Evolutionary conservation across 345 rosid species (phyloP).

Genomic region (Gossypium herbaceum): DNA sequence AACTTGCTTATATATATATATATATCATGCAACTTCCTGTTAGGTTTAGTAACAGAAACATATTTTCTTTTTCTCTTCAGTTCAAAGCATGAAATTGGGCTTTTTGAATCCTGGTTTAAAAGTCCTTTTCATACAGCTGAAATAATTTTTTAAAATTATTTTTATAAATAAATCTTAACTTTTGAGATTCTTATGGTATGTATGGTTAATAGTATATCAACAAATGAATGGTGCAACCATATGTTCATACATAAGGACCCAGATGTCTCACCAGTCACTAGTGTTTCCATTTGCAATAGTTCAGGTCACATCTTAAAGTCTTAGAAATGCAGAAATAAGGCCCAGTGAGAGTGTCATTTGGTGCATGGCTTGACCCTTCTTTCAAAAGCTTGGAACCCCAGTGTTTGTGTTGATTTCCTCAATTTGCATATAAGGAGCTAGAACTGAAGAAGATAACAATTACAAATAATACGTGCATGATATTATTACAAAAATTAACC

Average conservation of each 20-base stretch:
- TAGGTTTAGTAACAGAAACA: background rate
- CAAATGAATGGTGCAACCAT: slow-evolving; percentile 5
- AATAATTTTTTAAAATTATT: no score
- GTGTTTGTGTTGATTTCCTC: background rate
- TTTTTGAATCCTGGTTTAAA: background rate
- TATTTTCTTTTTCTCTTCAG: background rate
- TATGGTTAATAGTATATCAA: background rate
- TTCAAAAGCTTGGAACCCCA: slow-evolving; percentile 2
- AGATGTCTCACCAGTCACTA: background rate
- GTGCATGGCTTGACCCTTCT: background rate
- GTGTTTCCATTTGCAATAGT: background rate
- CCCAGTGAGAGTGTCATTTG: background rate
- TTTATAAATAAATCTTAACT: background rate
- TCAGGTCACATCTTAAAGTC: slow-evolving; percentile 3
- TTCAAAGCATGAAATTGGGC: background rate
- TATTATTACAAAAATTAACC: no score
- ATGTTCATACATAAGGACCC: background rate
- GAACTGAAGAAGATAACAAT: background rate
- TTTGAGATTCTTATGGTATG: slow-evolving; percentile 1
- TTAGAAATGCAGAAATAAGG: background rate
- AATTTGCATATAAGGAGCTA: background rate
- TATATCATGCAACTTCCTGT: background rate
- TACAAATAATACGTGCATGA: background rate
- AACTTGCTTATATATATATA: no score
- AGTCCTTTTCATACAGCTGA: background rate